A percentile compares a stretch with the other conserved stretches of the same genome.
phyloP scores from a whole-genome alignment of 2,329 filamentous ascomycete species.

The Ophiosphaerella herpotricha region DNA sequence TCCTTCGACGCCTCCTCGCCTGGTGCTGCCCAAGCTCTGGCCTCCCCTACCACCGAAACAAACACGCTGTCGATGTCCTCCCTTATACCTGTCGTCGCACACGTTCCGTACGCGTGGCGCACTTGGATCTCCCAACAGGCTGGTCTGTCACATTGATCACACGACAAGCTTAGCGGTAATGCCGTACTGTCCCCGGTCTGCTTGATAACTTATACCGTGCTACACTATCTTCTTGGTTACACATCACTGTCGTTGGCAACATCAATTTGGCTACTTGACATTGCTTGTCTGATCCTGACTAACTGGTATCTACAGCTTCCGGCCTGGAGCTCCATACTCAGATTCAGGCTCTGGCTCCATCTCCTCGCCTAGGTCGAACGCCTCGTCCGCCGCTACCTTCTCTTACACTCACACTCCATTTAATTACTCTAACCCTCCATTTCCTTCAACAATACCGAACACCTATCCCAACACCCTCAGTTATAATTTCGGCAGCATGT shows the following conservation, averaged over 20 bases:
- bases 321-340: constrained; percentile 55
- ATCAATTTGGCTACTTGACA: constrained; percentile 33
- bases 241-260: constrained; percentile 43
- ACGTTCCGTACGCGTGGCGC: constrained; percentile 45
- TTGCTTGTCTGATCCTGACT: constrained; percentile 39
- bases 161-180: constrained; percentile 48
- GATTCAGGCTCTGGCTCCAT: constrained; percentile 62
- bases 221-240: constrained; percentile 44
- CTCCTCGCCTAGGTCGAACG: constrained; percentile 57
- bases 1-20: constrained; percentile 43
- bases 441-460: constrained; percentile 30
- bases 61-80: constrained; percentile 48
- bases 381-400: constrained; percentile 53
- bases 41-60: constrained; percentile 45
- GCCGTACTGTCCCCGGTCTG: constrained; percentile 42
- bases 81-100: constrained; percentile 43
- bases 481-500: constrained; percentile 45
- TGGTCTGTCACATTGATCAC: constrained; percentile 52
- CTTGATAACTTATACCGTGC: constrained; percentile 47
- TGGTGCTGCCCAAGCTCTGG: constrained; percentile 44
- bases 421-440: too few species aligned
- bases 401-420: constrained; percentile 38
- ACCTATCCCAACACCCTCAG: constrained; percentile 44
- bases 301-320: constrained; percentile 54
- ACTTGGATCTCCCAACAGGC: constrained; percentile 43